Evolutionary conservation across 2,329 filamentous ascomycete genomes (phyloP), one percentile per base, ranked within the genome.

Genomic region (Fusarium tuaranense): DNA sequence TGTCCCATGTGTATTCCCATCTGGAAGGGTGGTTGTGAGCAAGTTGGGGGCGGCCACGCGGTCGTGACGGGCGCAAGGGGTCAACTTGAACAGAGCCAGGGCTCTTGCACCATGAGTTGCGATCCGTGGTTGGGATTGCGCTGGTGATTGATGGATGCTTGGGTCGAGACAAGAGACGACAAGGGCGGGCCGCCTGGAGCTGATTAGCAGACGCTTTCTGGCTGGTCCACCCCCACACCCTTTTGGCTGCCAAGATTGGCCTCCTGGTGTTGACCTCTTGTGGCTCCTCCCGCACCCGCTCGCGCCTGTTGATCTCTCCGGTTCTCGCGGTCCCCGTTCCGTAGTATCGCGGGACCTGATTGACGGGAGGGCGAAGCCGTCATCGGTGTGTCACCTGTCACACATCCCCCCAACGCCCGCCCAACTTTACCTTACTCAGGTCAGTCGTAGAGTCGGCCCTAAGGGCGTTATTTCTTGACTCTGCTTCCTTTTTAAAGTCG

Each of bases 21-120:
- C 20, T n/a, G n/a, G n/a, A n/a, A n/a, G n/a, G 46, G 25, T 62
- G 59, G n/a, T 48, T 57, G 61, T 46, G 53, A 39, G 62, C 61
- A 61, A 44, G 53, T 72, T 75, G 76, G 71, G 76, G 76, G 74
- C 68, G 57, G 70, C 61, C 72, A 76, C 70, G 65, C 65, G 65
- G 68, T 67, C 63, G 55, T 68, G 70, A 78, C 76, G 76, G 75
- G 75, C 75, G 76, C 72, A 78, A 61, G 76, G 67, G 68, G 46
- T 51, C 30, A 25, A 51, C 18, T 30, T 51, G 9, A 30, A n/a
- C 10, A 18, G 46, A 51, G 46, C 62, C 63, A 71, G 72, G 74
- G 67, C 71, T 63, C 55, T 58, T 63, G 63, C 44, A 63, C 63
- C 65, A 68, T 69, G 70, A 57, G 60, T 70, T 70, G 65, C 67